Evolutionary conservation across 306 rosid species (phyloP), one percentile per base, ranked within the genome.

Genomic region (Cucumis melo): DNA sequence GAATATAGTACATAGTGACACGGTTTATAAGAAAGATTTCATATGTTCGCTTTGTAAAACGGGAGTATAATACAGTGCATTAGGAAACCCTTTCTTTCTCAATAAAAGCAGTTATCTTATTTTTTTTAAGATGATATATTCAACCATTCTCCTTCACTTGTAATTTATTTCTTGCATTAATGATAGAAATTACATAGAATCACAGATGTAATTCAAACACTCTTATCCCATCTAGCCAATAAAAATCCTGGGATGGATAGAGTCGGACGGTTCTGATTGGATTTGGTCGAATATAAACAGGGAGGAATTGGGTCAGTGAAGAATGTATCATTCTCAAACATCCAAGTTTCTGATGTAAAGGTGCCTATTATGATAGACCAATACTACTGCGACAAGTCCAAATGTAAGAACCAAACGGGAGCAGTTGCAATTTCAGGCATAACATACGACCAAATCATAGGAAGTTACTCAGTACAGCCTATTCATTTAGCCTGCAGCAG

Each of bases 281-380:
- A 14, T 61, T 29, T 63, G 70, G 16, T 63, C 19, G 42, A 41
- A 64, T 62, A 46, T 71, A 10, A 39, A 41, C 75, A 94, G 98
- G 98, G 98, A n/a, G 98, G 97, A 41, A 78, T 73, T 62, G 98
- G 98, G n/a, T 80, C 87, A 32, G 97, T 91, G 63, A 94, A 87
- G 81, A 94, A 94, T 79, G 96, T 94, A 73, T 64, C 96, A 66
- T 94, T 94, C 82, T 86, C 94, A 66, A 90, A 91, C 73, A 82
- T 94, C 62, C 90, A 87, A 81, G 89, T 90, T 4, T 78, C 85
- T 11, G 85, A 90, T 55, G 96, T 91, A n/a, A 87, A 84, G 83
- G 81, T 62, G 55, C 98, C 98, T 9, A 82, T 94, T 7, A 75
- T 85, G 83, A 89, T 94, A 83, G 96, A 94, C 81, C 98, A 94